Conservation (phyloP, 495 filamentous ascomycete species). For the Hapsidospora chrysogenum region DNA sequence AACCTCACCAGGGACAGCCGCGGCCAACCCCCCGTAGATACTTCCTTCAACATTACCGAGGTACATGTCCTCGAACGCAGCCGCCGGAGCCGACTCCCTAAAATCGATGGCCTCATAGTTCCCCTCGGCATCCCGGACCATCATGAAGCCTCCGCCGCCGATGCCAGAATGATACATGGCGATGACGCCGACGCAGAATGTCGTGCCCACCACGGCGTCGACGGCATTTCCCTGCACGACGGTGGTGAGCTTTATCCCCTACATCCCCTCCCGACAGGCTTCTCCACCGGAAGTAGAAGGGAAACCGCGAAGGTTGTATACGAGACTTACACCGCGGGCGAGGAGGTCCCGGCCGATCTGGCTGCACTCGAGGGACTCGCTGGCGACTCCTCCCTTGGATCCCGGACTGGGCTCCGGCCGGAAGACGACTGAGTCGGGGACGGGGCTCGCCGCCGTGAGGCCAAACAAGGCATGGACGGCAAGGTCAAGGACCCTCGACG, state of each 20-base stretch:
- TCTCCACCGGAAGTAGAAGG: no score
- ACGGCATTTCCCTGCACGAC: conserved; percentile 45
- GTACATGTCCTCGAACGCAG: conserved; percentile 70
- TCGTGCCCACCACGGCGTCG: conserved; percentile 57
- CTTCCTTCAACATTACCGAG: conserved; percentile 20
- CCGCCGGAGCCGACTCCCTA: conserved; percentile 67
- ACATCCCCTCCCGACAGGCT: no score
- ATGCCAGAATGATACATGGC: conserved; percentile 86
- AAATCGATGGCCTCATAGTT: conserved; percentile 69
- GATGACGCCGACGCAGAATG: conserved; percentile 59
- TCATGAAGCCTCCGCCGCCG: conserved; percentile 79
- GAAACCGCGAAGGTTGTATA: background rate
- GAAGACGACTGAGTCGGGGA: no score
- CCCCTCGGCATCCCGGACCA: conserved; percentile 47
- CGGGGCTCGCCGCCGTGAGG: no score
- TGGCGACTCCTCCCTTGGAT: conserved; percentile 52
- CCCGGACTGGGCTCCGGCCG: no score
- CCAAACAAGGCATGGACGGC: no score
- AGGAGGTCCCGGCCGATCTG: conserved; percentile 58
- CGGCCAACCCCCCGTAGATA: conserved; percentile 22
- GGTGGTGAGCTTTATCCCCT: no score
- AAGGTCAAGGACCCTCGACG: no score
- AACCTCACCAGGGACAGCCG: conserved; percentile 69
- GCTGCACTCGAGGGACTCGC: conserved; percentile 61
- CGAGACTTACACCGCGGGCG: conserved; percentile 32